These are phyloP conservation scores for Musa beccarii DNA, from an alignment of 176 grass and related monocot species.

Conservation along the genomic window DNA sequence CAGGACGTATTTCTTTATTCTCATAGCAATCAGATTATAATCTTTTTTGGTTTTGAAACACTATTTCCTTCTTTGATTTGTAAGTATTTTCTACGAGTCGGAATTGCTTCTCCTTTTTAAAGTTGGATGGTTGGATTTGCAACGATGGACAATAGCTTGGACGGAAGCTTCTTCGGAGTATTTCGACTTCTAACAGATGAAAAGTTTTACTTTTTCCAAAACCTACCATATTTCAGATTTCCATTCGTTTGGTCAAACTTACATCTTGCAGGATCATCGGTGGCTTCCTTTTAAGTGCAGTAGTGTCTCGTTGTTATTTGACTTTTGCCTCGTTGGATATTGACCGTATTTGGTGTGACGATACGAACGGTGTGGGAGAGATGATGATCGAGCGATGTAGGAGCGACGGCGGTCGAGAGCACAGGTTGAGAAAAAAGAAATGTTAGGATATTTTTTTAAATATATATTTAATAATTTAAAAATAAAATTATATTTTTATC, in stretches of 20 bases:
- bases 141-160: constrained; percentile 6
- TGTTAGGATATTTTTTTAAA: too few species aligned
- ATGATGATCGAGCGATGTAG: too few species aligned
- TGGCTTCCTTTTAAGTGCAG: constrained; percentile 35
- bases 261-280: constrained; percentile 38
- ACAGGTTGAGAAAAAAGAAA: too few species aligned
- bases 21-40: too few species aligned
- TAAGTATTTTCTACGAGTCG: neutral
- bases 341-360: too few species aligned
- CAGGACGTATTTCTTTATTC: too few species aligned
- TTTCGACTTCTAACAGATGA: constrained; percentile 36
- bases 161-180: constrained; percentile 34
- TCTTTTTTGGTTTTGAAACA: neutral
- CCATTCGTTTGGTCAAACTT: constrained; percentile 27
- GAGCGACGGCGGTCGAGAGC: too few species aligned
- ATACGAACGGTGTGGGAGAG: too few species aligned
- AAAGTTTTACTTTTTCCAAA: neutral
- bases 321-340: constrained; percentile 25
- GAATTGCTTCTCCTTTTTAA: neutral
- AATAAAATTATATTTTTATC: too few species aligned
- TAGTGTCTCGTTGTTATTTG: constrained; percentile 15
- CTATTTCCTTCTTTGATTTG: neutral
- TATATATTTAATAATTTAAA: too few species aligned
- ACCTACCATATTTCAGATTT: neutral
- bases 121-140: neutral